Base-by-base conservation (phyloP, 805 yeast genomes). In the Zygoascus flipseniorum region DNA sequence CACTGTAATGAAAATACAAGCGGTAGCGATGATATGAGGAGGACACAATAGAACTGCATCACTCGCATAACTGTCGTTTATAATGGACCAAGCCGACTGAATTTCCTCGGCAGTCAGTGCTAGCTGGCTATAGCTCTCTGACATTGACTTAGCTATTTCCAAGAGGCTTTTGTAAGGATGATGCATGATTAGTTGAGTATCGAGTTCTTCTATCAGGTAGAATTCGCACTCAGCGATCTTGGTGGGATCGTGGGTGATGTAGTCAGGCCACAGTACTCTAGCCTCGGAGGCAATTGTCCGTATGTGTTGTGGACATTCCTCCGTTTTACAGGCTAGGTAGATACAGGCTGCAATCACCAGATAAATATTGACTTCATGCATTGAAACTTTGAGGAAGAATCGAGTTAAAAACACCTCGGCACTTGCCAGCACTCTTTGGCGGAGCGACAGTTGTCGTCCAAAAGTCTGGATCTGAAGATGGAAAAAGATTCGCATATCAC, bases 141-240 rank as follows among this genome's bases (percentile, higher is more conserved):
- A 57, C 84, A 69, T 85, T 75, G 63, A 85, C 81, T 63, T 56
- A 2, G 62, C 50, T 23, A 71, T 59, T 39, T 65, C 66, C n/a
- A 50, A 50, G 31, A 73, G 62, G 9, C 74, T 63, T 35, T 64
- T 60, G 60, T 73, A 73, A 2, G 77, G 75, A 54, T 73, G 77
- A 53, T 68, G 69, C 11, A 73, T 69, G 8, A 73, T 63, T 42
- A 73, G 62, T 41, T 66, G 71, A 6, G 72, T 64, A 46, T 67
- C 71, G 70, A 93, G 74, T 66, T 90, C 98, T 62, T 89, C 97
- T 18, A 93, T 83, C 45, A 93, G 68, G 65, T 92, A 93, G 66
- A 93, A 93, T 69, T 93, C 99, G 69, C 95, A 87, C 65, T 93
- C 98, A 0, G 98, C 97, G 14, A 93, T 74, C 63, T 87, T 88